A percentile compares a stretch with the other conserved stretches of the same genome.
phyloP scores from a whole-genome alignment of 345 rosid genomes.

The Gossypium stocksii region DNA sequence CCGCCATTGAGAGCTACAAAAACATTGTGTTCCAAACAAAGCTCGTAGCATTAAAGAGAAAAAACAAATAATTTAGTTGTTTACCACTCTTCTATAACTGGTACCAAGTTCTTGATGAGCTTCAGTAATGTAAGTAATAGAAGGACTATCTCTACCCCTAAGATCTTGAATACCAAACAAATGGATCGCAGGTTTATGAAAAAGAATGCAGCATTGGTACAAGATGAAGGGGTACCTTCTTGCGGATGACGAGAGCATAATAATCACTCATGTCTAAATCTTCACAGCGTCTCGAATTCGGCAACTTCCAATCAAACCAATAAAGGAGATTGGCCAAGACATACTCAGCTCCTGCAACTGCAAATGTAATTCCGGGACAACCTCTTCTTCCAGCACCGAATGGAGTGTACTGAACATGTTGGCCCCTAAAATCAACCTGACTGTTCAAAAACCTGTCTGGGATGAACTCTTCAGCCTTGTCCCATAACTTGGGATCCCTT shows the following conservation, averaged over 20 bases:
- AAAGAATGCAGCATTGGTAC: slow-evolving; percentile 2
- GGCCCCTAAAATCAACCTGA: slow-evolving; percentile 1
- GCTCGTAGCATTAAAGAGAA: not conserved
- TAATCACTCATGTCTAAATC: slow-evolving; percentile 7
- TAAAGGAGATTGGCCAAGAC: slow-evolving; percentile 8
- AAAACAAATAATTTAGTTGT: not conserved
- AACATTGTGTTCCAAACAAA: not conserved
- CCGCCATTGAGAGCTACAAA: not conserved
- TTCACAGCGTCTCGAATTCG: not conserved
- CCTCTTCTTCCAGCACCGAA: slow-evolving; percentile 8
- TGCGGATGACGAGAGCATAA: slow-evolving; percentile 2
- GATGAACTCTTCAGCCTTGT: slow-evolving; percentile 36
- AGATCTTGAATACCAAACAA: not conserved
- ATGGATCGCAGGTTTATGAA: not conserved
- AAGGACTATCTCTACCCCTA: not conserved
- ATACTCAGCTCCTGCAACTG: slow-evolving; percentile 8
- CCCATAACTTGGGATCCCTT: slow-evolving; percentile 45
- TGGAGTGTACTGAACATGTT: not conserved
- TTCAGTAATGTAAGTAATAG: slow-evolving; percentile 20
- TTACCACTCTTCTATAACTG: not conserved
- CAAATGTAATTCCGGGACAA: slow-evolving; percentile 9
- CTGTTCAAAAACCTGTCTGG: slow-evolving; percentile 48
- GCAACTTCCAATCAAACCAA: slow-evolving; percentile 12
- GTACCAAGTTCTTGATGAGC: slow-evolving; percentile 41
- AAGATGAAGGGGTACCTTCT: slow-evolving; percentile 3